Conservation (phyloP, 2,329 filamentous ascomycete species). For the Talaromyces sp. region DNA sequence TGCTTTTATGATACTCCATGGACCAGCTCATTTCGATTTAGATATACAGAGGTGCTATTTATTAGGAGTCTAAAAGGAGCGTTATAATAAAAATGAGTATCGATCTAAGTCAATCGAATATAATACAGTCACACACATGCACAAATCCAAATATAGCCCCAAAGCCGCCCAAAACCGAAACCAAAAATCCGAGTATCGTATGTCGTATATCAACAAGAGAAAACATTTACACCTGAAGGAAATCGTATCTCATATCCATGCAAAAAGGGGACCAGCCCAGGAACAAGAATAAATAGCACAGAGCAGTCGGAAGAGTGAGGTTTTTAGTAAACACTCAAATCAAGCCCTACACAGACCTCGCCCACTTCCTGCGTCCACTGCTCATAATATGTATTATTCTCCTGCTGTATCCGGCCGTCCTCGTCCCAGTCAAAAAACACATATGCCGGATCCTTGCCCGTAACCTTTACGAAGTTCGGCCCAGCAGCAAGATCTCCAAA, state of each 20-base stretch:
- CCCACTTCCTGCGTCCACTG: constrained; percentile 38
- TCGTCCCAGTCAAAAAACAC: constrained; percentile 42
- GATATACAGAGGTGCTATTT: neutral
- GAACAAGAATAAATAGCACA: constrained; percentile 4
- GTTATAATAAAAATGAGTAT: neutral
- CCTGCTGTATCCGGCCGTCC: constrained; percentile 34
- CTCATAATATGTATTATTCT: constrained; percentile 36
- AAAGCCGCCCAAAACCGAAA: neutral
- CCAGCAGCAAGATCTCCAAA: constrained; percentile 36
- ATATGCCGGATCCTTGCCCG: constrained; percentile 34
- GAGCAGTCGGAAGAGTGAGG: neutral
- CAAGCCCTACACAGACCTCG: constrained; percentile 40
- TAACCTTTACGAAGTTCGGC: constrained; percentile 23
- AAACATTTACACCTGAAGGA: neutral
- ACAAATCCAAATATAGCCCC: neutral
- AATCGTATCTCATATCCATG: constrained; percentile 2
- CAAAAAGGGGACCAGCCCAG: constrained; percentile 6
- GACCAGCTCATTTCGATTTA: neutral
- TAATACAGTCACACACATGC: neutral
- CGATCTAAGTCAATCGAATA: neutral
- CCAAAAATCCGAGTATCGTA: neutral
- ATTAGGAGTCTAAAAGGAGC: neutral
- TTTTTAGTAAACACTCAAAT: constrained; percentile 30
- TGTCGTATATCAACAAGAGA: neutral
- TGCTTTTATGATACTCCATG: constrained; percentile 9